Percentiles rank a stretch among this genome's conserved stretches.
These are phyloP conservation scores for Aspergillus melleus DNA, from an alignment of 2,329 filamentous ascomycete genomes.

Conservation along the genomic window DNA sequence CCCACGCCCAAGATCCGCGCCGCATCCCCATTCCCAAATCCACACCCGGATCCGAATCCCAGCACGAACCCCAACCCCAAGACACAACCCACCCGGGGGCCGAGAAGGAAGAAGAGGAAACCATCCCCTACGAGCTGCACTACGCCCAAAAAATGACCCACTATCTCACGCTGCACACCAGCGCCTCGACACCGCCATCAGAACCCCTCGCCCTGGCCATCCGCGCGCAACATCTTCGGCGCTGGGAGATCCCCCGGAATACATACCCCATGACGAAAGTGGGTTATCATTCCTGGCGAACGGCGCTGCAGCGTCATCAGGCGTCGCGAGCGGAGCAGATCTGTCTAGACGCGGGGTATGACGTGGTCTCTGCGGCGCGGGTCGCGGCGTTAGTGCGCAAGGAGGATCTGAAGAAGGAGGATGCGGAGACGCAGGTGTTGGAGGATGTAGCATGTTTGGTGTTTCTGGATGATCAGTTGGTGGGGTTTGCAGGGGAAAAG, in stretches of 20 bases:
- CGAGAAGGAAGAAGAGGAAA: slow-evolving; percentile 14
- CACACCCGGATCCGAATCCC: background rate
- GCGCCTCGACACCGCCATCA: slow-evolving; percentile 55
- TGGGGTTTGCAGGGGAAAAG: slow-evolving; percentile 65
- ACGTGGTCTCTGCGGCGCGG: slow-evolving; percentile 56
- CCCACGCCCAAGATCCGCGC: slow-evolving; percentile 65
- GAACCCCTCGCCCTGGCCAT: slow-evolving; percentile 72
- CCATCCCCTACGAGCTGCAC: slow-evolving; percentile 78
- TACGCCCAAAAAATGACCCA: slow-evolving; percentile 78
- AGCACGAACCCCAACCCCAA: background rate
- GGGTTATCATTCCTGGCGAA: slow-evolving; percentile 80
- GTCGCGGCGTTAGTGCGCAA: slow-evolving; percentile 76
- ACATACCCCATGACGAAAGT: slow-evolving; percentile 71
- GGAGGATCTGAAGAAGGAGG: slow-evolving; percentile 62
- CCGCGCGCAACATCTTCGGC: slow-evolving; percentile 79
- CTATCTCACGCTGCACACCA: slow-evolving; percentile 63
- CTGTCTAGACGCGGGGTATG: slow-evolving; percentile 53
- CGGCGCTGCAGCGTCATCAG: slow-evolving; percentile 71
- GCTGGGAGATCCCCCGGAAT: slow-evolving; percentile 78
- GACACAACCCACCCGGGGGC: too few relatives aligned
- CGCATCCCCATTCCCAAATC: slow-evolving; percentile 26
- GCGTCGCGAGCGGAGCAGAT: slow-evolving; percentile 60
- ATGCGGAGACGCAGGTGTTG: slow-evolving; percentile 63
- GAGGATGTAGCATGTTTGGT: slow-evolving; percentile 87
- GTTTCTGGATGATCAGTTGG: slow-evolving; percentile 84